phyloP scores from a whole-genome alignment of 108 stramenopile genomes.

The Parmales sp. region DNA sequence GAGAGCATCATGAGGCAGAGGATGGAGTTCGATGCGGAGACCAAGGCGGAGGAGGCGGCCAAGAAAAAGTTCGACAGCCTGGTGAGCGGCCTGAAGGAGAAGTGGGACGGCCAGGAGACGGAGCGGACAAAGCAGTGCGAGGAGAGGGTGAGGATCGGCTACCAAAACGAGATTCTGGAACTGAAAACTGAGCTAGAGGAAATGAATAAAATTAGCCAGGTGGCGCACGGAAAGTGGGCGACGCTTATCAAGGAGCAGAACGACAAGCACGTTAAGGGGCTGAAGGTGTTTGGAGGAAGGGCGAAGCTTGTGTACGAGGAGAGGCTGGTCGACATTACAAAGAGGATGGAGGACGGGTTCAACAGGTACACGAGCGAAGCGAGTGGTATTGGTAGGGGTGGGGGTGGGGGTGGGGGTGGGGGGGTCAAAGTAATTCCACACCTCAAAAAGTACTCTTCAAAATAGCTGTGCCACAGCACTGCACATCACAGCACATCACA shows the following conservation, averaged over 20 bases:
- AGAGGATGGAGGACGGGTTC: background rate
- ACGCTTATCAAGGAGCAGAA: background rate
- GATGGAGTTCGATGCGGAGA: background rate
- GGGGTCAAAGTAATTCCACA: too few species aligned
- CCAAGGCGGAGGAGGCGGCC: background rate
- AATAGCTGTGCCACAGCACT: too few species aligned
- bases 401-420: too few species aligned
- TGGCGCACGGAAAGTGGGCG: background rate
- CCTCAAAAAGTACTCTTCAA: too few species aligned
- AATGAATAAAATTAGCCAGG: background rate
- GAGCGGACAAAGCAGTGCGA: background rate
- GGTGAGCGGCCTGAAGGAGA: background rate
- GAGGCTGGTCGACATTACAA: background rate
- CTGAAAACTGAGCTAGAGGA: background rate
- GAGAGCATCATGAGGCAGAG: background rate
- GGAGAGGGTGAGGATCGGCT: background rate
- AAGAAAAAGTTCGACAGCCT: background rate
- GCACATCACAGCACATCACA: too few species aligned
- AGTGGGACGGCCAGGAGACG: background rate
- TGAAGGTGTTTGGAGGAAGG: background rate
- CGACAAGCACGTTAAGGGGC: background rate
- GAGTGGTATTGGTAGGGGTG: background rate
- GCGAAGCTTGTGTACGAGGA: background rate
- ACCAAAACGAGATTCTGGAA: background rate
- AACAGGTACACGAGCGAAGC: background rate